phyloP scores from a whole-genome alignment of 129 eudicot species.

The Pulicaria dysenterica region DNA sequence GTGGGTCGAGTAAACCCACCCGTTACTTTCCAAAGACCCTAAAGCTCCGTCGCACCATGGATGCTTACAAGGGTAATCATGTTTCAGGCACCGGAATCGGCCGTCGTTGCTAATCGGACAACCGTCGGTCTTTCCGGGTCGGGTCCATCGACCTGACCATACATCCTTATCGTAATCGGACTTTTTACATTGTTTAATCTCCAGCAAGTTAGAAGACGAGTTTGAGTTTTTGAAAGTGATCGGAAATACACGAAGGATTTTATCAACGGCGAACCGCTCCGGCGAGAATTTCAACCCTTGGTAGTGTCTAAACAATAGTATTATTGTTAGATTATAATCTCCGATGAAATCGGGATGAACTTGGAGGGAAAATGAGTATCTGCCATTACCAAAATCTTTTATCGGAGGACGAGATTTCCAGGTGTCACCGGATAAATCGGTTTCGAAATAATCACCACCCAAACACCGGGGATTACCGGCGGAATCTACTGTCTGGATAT shows the following conservation, averaged over 20 bases:
- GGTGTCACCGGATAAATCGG: slow-evolving; percentile 62
- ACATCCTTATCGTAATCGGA: slow-evolving; percentile 54
- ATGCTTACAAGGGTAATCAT: slow-evolving; percentile 56
- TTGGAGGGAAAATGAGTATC: slow-evolving; percentile 67
- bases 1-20: slow-evolving; percentile 94
- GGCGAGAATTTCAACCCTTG: slow-evolving; percentile 83
- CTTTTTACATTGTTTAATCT: slow-evolving; percentile 47
- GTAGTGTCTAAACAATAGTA: slow-evolving; percentile 67
- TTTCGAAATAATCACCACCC: slow-evolving; percentile 92
- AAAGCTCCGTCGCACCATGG: slow-evolving; percentile 90
- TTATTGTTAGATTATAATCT: slow-evolving; percentile 55
- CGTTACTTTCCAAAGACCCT: slow-evolving; percentile 81
- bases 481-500: slow-evolving; percentile 72
- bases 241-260: slow-evolving; percentile 50
- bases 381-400: slow-evolving; percentile 75
- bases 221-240: slow-evolving; percentile 42
- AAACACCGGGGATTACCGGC: slow-evolving; percentile 60
- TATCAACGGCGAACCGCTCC: slow-evolving; percentile 60
- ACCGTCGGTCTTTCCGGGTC: slow-evolving; percentile 67
- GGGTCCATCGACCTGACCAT: slow-evolving; percentile 97
- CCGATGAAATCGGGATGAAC: slow-evolving; percentile 85
- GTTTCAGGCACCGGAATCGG: slow-evolving; percentile 65
- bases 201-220: slow-evolving; percentile 40
- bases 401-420: slow-evolving; percentile 93
- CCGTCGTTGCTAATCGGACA: slow-evolving; percentile 77